Conservation (phyloP, 2,329 filamentous ascomycete species). For the Periconia digitata region DNA sequence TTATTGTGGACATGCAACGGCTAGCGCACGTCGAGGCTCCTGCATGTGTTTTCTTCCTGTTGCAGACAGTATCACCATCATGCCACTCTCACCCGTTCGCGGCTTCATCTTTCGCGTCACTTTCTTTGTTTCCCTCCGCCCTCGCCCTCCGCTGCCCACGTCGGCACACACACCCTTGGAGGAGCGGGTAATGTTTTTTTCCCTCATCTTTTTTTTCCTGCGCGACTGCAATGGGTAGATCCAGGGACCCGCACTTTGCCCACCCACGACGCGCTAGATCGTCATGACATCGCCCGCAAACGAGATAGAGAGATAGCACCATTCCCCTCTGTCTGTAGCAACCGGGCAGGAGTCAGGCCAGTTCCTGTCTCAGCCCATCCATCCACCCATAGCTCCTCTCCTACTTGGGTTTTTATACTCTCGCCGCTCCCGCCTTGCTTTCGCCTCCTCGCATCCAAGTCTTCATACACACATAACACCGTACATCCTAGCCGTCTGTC, state of each 20-base stretch:
- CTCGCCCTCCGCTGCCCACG: background rate
- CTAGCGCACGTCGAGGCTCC: background rate
- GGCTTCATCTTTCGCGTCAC: background rate
- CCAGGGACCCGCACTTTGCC: background rate
- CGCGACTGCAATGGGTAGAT: no score
- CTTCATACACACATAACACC: no score
- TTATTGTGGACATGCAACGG: no score
- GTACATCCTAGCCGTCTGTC: no score
- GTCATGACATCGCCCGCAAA: background rate
- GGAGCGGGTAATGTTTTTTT: no score
- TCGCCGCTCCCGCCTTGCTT: no score
- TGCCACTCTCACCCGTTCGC: slow-evolving; percentile 4
- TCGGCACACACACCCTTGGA: no score
- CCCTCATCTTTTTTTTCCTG: no score
- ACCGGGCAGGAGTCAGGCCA: background rate
- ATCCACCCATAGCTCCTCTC: background rate
- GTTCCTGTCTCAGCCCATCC: background rate
- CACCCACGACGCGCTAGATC: background rate
- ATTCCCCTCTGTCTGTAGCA: background rate
- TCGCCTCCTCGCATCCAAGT: no score
- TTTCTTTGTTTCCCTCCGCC: slow-evolving; percentile 3
- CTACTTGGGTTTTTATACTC: no score
- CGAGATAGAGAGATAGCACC: background rate
- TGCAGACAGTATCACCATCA: background rate
- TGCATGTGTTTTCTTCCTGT: no score